phyloP scores from a whole-genome alignment of 2,329 filamentous ascomycete genomes.

The Sporothrix pseudoabietina region DNA sequence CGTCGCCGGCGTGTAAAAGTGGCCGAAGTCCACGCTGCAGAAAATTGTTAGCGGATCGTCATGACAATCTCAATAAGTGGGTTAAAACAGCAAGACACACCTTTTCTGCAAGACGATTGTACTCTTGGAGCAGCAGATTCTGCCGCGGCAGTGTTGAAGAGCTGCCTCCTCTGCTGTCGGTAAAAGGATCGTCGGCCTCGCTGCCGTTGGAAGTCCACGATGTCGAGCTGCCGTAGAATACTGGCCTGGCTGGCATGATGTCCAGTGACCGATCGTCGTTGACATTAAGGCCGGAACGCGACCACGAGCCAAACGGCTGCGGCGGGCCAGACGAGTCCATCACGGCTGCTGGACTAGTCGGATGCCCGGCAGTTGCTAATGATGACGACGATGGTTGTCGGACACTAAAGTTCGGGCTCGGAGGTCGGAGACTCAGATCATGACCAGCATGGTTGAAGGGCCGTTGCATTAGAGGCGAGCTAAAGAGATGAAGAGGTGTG shows the following conservation, averaged over 20 bases:
- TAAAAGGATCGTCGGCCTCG: conserved; percentile 48
- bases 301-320: background rate
- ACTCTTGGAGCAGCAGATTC: conserved; percentile 55
- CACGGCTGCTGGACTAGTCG: conserved; percentile 1
- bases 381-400: background rate
- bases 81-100: conserved; percentile 41
- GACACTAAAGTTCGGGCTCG: conserved; percentile 12
- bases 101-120: conserved; percentile 62
- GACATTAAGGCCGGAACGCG: background rate
- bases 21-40: conserved; percentile 58
- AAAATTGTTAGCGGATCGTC: conserved; percentile 16
- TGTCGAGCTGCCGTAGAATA: conserved; percentile 47
- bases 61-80: background rate
- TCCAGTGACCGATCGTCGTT: background rate
- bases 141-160: conserved; percentile 42
- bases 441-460: conserved; percentile 23
- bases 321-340: conserved; percentile 25
- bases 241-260: background rate
- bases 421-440: conserved; percentile 8
- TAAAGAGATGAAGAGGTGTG: conserved; percentile 5
- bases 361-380: background rate
- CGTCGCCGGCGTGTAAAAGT: conserved; percentile 45
- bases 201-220: conserved; percentile 62
- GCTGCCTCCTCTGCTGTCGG: conserved; percentile 52
- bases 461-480: conserved; percentile 23